Base-by-base conservation (phyloP, 2,329 filamentous ascomycete species). In the Aspergillus intermedius region DNA sequence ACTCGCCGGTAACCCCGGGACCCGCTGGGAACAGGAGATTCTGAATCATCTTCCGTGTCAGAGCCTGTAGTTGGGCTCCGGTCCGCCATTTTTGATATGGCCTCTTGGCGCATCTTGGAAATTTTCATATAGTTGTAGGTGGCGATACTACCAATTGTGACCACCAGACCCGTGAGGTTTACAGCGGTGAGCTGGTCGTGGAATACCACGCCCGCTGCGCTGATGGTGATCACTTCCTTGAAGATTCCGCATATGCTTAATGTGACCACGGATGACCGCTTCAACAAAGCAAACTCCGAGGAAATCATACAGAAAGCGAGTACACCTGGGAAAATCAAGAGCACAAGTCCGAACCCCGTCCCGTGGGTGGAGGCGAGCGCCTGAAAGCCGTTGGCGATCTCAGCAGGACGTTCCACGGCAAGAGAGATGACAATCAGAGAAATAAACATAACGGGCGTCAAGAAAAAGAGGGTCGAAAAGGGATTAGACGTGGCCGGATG, bases 231-330 rank as follows among this genome's bases (percentile, higher is more conserved):
- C 37, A 97, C 93, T 73, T 98, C 93, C 68, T 98, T 98, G 77
- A 98, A 97, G 53, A 98, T 97, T 52, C 93, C 93, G 54, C 91
- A 95, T 59, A 98, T 96, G 45, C 87, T 94, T 42, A 98, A 78
- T 0, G 93, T 97, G 45, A 98, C 93, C 46, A 98, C 93, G 1
- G 88, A 94, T 0, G 91, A 97, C 43, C 93, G 88, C 74, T 96
- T 87, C 57, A 98, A 80, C 53, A 98, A 80, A 46, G 93, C 91
- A 66, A 97, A 98, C 70, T 98, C 93, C 47, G 88, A 91, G 0
- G 90, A 83, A 15, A 94, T 97, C 93, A 98, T 98, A 54, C 90
- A 80, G 67, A 98, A 98, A 2, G 93, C 93, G 46, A 98, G 85
- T 34, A 82, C 78, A 15, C 93, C 93, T 0, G 93, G 93, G 69